A percentile compares a stretch with the other conserved stretches of the same genome.
These are phyloP conservation scores for Hypholoma sublateritium DNA, from an alignment of 768 basidiomycete species.

Conservation along the genomic window DNA sequence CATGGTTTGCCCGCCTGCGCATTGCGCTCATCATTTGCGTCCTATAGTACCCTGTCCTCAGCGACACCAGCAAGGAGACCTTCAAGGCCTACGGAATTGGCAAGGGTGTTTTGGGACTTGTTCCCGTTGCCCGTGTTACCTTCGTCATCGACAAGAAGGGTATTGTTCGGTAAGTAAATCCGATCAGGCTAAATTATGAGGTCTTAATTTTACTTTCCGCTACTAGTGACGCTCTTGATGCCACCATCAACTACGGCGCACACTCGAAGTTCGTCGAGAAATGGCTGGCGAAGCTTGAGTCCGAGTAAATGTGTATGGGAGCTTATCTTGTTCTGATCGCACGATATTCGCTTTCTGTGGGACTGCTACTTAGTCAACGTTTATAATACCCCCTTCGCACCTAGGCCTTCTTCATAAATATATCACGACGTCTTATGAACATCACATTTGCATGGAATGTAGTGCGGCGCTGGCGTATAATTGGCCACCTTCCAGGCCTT, in stretches of 20 bases:
- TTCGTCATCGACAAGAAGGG: conserved; percentile 77
- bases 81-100: conserved; percentile 67
- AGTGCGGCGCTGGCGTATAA: neutral
- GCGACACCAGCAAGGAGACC: conserved; percentile 63
- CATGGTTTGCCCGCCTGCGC: neutral
- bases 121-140: conserved; percentile 60
- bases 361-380: neutral
- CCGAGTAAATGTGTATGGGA: conserved; percentile 29
- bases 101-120: conserved; percentile 66
- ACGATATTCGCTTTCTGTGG: neutral
- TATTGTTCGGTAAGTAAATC: conserved; percentile 50
- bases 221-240: conserved; percentile 56
- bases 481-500: neutral
- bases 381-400: neutral
- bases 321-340: neutral
- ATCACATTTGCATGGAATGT: neutral
- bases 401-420: neutral
- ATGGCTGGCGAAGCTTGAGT: conserved; percentile 56
- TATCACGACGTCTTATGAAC: neutral
- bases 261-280: conserved; percentile 74
- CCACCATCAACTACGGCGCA: conserved; percentile 60
- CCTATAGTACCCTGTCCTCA: conserved; percentile 73
- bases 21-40: neutral
- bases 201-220: conserved; percentile 2
- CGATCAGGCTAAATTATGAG: neutral